Evolutionary conservation across 2,329 filamentous ascomycete genomes (phyloP).

Genomic region (Xylaria multiplex): DNA sequence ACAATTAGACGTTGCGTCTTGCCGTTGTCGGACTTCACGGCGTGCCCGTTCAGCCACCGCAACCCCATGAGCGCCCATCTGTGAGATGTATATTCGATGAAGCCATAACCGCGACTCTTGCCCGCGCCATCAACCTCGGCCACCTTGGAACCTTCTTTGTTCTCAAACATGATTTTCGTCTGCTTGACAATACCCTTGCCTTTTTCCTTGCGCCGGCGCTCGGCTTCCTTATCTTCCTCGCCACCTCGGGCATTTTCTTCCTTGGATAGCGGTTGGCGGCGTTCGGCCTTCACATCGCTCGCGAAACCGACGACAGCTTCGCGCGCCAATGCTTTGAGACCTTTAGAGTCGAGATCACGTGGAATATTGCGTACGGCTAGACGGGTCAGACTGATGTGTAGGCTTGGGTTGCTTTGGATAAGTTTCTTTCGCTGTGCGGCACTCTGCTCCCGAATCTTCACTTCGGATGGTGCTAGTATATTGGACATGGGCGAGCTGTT

Average conservation of each 20-base stretch:
- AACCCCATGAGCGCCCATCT: slow-evolving; percentile 95
- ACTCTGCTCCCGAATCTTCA: slow-evolving; percentile 89
- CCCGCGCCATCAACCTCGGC: slow-evolving; percentile 80
- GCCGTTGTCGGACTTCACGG: slow-evolving; percentile 69
- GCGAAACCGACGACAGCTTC: slow-evolving; percentile 96
- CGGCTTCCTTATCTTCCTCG: slow-evolving; percentile 81
- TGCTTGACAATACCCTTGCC: slow-evolving; percentile 90
- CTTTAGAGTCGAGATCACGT: slow-evolving; percentile 82
- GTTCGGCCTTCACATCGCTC: slow-evolving; percentile 82
- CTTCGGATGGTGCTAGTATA: slow-evolving; percentile 78
- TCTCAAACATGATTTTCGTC: slow-evolving; percentile 95
- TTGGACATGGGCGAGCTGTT: slow-evolving; percentile 81
- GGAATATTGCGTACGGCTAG: slow-evolving; percentile 93
- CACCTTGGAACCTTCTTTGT: slow-evolving; percentile 84
- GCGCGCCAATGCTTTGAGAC: slow-evolving; percentile 88
- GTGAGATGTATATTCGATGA: slow-evolving; percentile 95
- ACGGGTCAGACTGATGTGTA: slow-evolving; percentile 89
- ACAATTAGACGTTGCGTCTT: slow-evolving; percentile 91
- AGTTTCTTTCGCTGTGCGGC: slow-evolving; percentile 87
- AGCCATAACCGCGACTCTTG: slow-evolving; percentile 91
- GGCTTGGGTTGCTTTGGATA: slow-evolving; percentile 87
- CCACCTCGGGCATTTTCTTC: slow-evolving; percentile 86
- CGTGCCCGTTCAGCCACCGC: slow-evolving; percentile 87
- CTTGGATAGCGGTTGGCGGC: slow-evolving; percentile 81
- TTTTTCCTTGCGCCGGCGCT: slow-evolving; percentile 80